Percentiles rank a stretch among this genome's conserved stretches.
phyloP scores from a whole-genome alignment of 139 green algal genomes.

The Chlorella sp. region DNA sequence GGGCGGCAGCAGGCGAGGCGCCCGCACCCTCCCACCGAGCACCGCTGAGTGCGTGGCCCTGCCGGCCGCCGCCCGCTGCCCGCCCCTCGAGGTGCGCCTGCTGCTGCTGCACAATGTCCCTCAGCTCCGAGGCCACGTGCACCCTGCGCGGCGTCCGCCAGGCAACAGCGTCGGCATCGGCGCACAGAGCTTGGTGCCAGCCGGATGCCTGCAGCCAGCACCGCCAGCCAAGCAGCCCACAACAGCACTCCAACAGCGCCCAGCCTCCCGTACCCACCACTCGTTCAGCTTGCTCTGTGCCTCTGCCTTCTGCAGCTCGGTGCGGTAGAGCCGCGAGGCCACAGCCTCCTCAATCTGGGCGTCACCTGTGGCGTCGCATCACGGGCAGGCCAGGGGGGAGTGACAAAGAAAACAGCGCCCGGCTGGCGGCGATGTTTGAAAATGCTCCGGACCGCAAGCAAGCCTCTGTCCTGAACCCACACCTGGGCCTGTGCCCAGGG shows the following conservation, averaged over 20 bases:
- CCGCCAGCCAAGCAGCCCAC: neutral
- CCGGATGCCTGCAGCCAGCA: neutral
- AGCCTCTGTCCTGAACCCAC: neutral
- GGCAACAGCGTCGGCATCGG: too few species aligned
- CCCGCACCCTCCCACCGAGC: neutral
- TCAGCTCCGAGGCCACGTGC: slow-evolving; percentile 23
- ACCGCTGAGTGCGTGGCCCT: too few species aligned
- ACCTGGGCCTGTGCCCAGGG: slow-evolving; percentile 17
- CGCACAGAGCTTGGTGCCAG: neutral
- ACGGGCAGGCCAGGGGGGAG: too few species aligned
- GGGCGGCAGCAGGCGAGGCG: neutral
- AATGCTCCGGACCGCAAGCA: too few species aligned
- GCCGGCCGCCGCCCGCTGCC: neutral
- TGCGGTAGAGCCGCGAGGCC: slow-evolving; percentile 18
- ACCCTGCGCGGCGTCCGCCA: slow-evolving; percentile 26
- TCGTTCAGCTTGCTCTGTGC: slow-evolving; percentile 25
- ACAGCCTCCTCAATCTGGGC: slow-evolving; percentile 25
- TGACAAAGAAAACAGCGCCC: too few species aligned
- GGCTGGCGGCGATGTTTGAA: too few species aligned
- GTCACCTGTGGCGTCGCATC: too few species aligned
- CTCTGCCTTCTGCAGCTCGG: slow-evolving; percentile 15
- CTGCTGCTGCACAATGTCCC: slow-evolving; percentile 28
- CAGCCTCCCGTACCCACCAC: slow-evolving; percentile 4
- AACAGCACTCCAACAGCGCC: neutral
- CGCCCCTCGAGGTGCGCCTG: slow-evolving; percentile 10